Evolutionary conservation across 1,284 basidiomycete species (phyloP).

Genomic region (Paramarasmius palmivorus): DNA sequence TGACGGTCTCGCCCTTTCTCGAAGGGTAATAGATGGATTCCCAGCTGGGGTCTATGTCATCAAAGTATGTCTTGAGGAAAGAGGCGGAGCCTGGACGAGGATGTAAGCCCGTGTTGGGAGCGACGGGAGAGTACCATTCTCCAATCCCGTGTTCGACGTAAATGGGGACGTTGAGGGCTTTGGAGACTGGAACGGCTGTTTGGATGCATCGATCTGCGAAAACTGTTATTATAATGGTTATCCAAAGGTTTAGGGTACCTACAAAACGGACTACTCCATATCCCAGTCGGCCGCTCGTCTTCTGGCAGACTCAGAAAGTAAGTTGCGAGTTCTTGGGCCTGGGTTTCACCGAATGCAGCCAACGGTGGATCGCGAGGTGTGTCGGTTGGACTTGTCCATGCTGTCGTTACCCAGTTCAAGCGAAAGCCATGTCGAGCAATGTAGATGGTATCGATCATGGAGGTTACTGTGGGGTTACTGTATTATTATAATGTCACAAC

Average conservation of each 20-base stretch:
- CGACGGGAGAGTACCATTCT: constrained; percentile 84
- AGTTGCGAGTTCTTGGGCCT: constrained; percentile 71
- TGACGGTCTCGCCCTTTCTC: constrained; percentile 70
- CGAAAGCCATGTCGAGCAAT: constrained; percentile 18
- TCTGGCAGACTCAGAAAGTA: constrained; percentile 67
- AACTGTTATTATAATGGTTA: neutral
- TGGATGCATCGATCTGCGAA: constrained; percentile 79
- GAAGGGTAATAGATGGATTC: constrained; percentile 68
- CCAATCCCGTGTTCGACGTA: constrained; percentile 79
- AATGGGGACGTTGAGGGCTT: constrained; percentile 65
- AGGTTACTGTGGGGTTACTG: no score
- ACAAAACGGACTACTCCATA: constrained; percentile 84
- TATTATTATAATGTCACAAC: no score
- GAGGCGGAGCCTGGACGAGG: constrained; percentile 62
- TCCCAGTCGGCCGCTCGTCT: constrained; percentile 70
- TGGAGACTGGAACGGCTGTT: constrained; percentile 67
- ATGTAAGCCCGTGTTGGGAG: constrained; percentile 67
- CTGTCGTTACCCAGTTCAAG: constrained; percentile 16
- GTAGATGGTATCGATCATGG: constrained; percentile 18
- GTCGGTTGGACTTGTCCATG: constrained; percentile 17
- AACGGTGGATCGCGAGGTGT: constrained; percentile 35
- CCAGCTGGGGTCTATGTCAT: constrained; percentile 60
- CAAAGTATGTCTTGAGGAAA: constrained; percentile 52
- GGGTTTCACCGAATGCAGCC: constrained; percentile 51
- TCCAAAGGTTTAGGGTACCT: constrained; percentile 27